These are phyloP conservation scores for Plantago ovata DNA, from an alignment of 257 asterid genomes.

Conservation along the genomic window DNA sequence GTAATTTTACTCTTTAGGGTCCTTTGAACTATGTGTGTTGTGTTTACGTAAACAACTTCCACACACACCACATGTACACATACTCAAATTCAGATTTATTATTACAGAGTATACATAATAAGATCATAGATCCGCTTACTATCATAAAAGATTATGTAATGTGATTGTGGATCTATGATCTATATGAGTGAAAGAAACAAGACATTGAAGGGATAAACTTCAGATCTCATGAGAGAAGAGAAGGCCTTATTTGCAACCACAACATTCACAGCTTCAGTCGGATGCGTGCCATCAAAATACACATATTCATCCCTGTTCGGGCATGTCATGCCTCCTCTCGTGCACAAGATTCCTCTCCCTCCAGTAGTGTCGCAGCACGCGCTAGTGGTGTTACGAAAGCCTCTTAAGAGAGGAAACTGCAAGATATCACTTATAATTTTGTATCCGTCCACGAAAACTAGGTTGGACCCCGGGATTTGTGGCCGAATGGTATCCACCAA, in stretches of 20 bases:
- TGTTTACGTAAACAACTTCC: no score
- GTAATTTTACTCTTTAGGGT: no score
- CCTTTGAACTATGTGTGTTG: no score
- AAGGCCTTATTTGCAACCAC: constrained; percentile 57
- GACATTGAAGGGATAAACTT: constrained; percentile 61
- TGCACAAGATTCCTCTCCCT: constrained; percentile 55
- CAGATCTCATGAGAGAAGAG: constrained; percentile 28
- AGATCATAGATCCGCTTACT: constrained; percentile 61
- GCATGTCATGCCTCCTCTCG: constrained; percentile 49
- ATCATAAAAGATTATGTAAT: no score
- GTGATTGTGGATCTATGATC: no score
- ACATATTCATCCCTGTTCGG: constrained; percentile 36
- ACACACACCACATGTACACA: no score
- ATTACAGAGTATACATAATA: constrained; percentile 80
- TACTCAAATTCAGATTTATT: no score
- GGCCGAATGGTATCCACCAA: constrained; percentile 40
- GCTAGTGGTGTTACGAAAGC: constrained; percentile 29
- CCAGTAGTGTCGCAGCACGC: constrained; percentile 56
- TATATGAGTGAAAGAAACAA: constrained; percentile 25
- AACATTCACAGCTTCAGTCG: constrained; percentile 62
- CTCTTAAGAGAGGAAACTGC: constrained; percentile 35
- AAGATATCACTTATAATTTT: constrained; percentile 51
- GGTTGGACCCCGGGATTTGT: constrained; percentile 51
- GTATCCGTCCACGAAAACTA: constrained; percentile 54
- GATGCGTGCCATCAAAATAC: constrained; percentile 71